Conservation (phyloP, 768 basidiomycete species). For the Macrocybe gigantea region DNA sequence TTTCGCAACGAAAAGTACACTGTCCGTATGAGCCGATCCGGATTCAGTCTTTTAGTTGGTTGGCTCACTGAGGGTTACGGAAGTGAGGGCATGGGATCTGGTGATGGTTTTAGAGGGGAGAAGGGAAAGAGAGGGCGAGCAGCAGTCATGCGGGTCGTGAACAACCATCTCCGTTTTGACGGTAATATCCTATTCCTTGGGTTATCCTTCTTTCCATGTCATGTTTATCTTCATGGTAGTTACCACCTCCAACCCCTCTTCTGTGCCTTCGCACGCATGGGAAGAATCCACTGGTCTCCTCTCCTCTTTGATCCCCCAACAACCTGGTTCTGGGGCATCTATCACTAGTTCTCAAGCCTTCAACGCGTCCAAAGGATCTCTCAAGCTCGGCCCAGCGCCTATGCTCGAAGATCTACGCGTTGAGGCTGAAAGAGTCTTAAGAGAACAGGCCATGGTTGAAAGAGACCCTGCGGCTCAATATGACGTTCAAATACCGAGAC, state of each 20-base stretch:
- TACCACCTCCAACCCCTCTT: constrained; percentile 61
- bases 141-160: constrained; percentile 89
- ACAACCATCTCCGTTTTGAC: constrained; percentile 87
- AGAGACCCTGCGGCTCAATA: constrained; percentile 62
- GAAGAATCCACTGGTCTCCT: constrained; percentile 84
- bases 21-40: constrained; percentile 84
- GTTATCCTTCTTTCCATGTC: constrained; percentile 10
- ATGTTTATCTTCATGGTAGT: constrained; percentile 36
- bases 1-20: constrained; percentile 90
- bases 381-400: constrained; percentile 84
- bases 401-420: constrained; percentile 72
- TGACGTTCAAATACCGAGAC: constrained; percentile 52
- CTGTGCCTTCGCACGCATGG: constrained; percentile 62
- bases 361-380: constrained; percentile 66
- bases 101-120: constrained; percentile 76
- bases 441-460: constrained; percentile 78
- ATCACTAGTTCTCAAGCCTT: constrained; percentile 64
- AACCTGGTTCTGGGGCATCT: constrained; percentile 40
- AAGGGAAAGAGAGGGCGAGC: constrained; percentile 81
- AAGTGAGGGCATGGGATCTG: constrained; percentile 76
- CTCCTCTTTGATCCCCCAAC: constrained; percentile 68
- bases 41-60: constrained; percentile 86
- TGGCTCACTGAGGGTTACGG: constrained; percentile 95
- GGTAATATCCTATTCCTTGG: constrained; percentile 41
- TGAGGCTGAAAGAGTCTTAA: constrained; percentile 74